Percentiles rank a stretch among this genome's conserved stretches.
These are phyloP conservation scores for Termitomyces heimii DNA, from an alignment of 768 basidiomycete genomes.

Conservation along the genomic window DNA sequence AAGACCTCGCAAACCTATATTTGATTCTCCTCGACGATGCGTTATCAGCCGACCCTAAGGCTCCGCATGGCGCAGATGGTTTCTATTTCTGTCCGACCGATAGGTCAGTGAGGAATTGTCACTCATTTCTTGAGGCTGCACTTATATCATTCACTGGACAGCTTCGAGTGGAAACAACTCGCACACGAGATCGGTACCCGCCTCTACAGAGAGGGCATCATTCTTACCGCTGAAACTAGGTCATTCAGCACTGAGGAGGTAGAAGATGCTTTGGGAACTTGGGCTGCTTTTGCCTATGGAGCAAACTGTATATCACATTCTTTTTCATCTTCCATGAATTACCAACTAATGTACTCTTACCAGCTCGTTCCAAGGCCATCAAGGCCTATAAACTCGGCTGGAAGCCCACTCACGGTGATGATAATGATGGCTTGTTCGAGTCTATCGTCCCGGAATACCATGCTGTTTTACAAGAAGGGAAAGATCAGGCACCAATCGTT, in stretches of 20 bases:
- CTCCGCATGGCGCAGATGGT: slow-evolving; percentile 10
- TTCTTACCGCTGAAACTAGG: slow-evolving; percentile 9
- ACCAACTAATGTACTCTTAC: not conserved
- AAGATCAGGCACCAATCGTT: slow-evolving; percentile 11
- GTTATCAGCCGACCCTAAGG: slow-evolving; percentile 2
- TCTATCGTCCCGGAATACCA: slow-evolving; percentile 11
- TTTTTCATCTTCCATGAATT: not conserved
- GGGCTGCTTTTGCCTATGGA: slow-evolving; percentile 12
- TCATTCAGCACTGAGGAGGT: slow-evolving; percentile 5
- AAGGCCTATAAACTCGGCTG: slow-evolving; percentile 12
- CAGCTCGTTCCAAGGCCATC: slow-evolving; percentile 11
- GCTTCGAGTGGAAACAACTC: slow-evolving; percentile 11
- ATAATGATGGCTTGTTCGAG: slow-evolving; percentile 10
- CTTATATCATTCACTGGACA: not conserved
- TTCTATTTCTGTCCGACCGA: slow-evolving; percentile 13
- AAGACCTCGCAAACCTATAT: slow-evolving; percentile 9
- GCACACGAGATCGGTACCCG: slow-evolving; percentile 12
- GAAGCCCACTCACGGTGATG: slow-evolving; percentile 12
- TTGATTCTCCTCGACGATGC: slow-evolving; percentile 10
- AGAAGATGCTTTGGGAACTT: slow-evolving; percentile 7
- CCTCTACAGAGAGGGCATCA: slow-evolving; percentile 6
- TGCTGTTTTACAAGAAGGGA: slow-evolving; percentile 11
- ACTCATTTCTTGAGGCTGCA: not conserved
- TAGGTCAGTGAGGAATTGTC: not conserved
- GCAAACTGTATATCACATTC: slow-evolving; percentile 7